These are phyloP conservation scores for Penicillium taxi DNA, from an alignment of 495 filamentous ascomycete species.

Conservation along the genomic window DNA sequence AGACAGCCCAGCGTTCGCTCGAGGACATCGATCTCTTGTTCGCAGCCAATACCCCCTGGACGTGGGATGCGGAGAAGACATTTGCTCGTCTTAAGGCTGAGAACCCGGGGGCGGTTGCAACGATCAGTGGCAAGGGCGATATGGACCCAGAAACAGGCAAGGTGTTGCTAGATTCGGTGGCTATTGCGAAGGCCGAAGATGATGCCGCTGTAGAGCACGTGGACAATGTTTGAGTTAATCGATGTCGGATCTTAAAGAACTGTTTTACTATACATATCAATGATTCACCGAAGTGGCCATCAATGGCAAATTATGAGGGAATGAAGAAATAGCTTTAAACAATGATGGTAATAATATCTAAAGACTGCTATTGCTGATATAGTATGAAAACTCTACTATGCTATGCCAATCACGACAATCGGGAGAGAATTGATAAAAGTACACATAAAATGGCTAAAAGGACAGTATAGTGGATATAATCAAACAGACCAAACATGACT, in stretches of 20 bases:
- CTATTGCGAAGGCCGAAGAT: conserved; percentile 11
- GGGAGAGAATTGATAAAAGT: too few species aligned
- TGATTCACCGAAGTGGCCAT: too few species aligned
- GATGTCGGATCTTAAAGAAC: background rate
- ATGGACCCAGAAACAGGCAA: conserved; percentile 42
- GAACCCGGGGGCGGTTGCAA: conserved; percentile 41
- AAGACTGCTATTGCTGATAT: too few species aligned
- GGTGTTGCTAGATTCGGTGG: conserved; percentile 11
- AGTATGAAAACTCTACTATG: too few species aligned
- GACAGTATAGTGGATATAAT: too few species aligned
- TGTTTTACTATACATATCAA: background rate
- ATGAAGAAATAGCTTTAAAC: too few species aligned
- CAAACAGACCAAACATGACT: too few species aligned
- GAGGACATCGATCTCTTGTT: conserved; percentile 66
- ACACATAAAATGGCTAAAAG: too few species aligned
- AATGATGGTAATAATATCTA: too few species aligned
- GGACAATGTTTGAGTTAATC: conserved; percentile 13
- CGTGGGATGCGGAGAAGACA: conserved; percentile 57
- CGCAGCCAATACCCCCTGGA: conserved; percentile 50
- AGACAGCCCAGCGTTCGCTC: conserved; percentile 59
- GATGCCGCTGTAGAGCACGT: conserved; percentile 19
- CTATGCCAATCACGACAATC: too few species aligned
- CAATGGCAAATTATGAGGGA: too few species aligned
- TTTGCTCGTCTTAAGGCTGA: conserved; percentile 47
- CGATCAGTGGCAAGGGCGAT: conserved; percentile 38